phyloP scores from a whole-genome alignment of 2,329 filamentous ascomycete genomes.

The Cercospora brassicicola region DNA sequence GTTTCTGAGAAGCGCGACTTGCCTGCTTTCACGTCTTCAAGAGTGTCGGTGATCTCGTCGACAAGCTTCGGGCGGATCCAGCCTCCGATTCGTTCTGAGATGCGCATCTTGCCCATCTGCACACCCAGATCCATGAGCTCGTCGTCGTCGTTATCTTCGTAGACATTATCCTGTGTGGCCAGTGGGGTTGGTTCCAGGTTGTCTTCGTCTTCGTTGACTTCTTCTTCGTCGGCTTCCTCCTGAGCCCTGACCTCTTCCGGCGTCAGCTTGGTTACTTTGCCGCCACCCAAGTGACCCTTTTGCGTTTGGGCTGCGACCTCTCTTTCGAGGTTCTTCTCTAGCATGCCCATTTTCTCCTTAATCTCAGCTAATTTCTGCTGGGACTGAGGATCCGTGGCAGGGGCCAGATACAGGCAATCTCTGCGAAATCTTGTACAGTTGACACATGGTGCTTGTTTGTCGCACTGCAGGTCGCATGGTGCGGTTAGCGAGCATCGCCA shows the following conservation, averaged over 20 bases:
- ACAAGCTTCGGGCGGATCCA: conserved; percentile 68
- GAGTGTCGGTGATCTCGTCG: conserved; percentile 59
- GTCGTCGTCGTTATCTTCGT: conserved; percentile 65
- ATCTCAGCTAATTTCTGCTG: conserved; percentile 72
- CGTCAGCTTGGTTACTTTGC: conserved; percentile 26
- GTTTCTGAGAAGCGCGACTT: conserved; percentile 28
- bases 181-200: conserved; percentile 63
- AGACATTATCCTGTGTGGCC: conserved; percentile 65
- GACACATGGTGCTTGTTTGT: conserved; percentile 68
- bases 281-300: conserved; percentile 31
- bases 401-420: conserved; percentile 63
- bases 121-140: conserved; percentile 72
- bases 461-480: conserved; percentile 51
- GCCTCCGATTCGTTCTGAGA: conserved; percentile 73
- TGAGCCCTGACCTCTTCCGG: conserved; percentile 40
- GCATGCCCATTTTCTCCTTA: conserved; percentile 73
- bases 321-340: conserved; percentile 68
- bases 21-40: conserved; percentile 34
- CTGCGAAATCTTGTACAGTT: conserved; percentile 61
- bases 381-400: conserved; percentile 66
- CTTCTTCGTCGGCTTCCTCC: conserved; percentile 57
- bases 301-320: conserved; percentile 57
- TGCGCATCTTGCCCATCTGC: conserved; percentile 67
- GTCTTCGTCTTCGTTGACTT: conserved; percentile 55
- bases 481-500: not conserved